A percentile compares a stretch with the other conserved stretches of the same genome.
Conservation (phyloP, 2,329 filamentous ascomycete genomes). For the Ascocoryne sarcoides region DNA sequence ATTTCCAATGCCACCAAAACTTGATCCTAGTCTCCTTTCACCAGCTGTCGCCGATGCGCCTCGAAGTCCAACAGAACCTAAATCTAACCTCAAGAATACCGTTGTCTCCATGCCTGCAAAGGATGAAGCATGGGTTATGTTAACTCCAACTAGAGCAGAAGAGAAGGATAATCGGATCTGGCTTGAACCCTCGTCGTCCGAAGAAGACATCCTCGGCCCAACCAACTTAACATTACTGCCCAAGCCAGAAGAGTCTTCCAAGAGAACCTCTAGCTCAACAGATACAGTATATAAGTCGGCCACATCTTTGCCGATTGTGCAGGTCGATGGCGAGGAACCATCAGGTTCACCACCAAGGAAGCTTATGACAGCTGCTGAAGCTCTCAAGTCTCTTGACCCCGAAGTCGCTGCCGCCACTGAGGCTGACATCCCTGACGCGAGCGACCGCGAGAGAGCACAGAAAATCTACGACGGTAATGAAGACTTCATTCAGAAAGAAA, state of each 20-base stretch:
- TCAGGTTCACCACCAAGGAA: constrained; percentile 10
- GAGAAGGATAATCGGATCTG: constrained; percentile 24
- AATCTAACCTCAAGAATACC: constrained; percentile 10
- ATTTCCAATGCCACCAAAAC: constrained; percentile 12
- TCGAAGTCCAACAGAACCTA: constrained; percentile 11
- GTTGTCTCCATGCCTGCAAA: constrained; percentile 1
- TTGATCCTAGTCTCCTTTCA: neutral
- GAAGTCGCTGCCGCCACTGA: constrained; percentile 4
- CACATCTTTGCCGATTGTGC: constrained; percentile 40
- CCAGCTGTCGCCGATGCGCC: constrained; percentile 10
- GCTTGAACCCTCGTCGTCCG: constrained; percentile 27
- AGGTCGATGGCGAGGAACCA: constrained; percentile 38
- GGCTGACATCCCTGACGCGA: constrained; percentile 27
- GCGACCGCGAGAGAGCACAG: constrained; percentile 69
- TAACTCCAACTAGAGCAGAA: constrained; percentile 20
- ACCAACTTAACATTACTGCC: constrained; percentile 11
- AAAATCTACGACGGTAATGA: constrained; percentile 81
- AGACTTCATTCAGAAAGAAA: constrained; percentile 67
- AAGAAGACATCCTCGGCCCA: constrained; percentile 19
- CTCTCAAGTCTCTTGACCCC: constrained; percentile 17
- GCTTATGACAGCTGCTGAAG: constrained; percentile 26
- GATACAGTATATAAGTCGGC: constrained; percentile 38
- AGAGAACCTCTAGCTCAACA: constrained; percentile 33
- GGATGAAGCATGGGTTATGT: constrained; percentile 26
- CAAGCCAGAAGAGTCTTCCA: constrained; percentile 30